A percentile compares a stretch with the other conserved stretches of the same genome.
Evolutionary conservation across 306 rosid species (phyloP).

Genomic region (Lotus japonicus): DNA sequence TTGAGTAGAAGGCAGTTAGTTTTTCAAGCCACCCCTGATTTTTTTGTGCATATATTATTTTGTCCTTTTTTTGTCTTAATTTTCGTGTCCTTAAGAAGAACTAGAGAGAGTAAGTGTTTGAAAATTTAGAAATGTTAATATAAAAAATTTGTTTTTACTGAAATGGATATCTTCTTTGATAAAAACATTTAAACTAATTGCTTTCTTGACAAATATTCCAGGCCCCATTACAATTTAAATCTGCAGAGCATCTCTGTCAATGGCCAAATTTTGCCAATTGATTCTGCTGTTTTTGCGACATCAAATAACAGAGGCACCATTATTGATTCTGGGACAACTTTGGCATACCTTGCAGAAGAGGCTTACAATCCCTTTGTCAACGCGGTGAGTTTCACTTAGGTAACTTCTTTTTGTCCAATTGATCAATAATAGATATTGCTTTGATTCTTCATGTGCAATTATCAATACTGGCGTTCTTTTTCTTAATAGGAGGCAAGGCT

Average conservation of each 20-base stretch:
- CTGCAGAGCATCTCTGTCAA: constrained; percentile 83
- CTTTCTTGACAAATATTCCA: constrained; percentile 35
- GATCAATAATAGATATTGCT: neutral
- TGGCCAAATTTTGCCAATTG: constrained; percentile 49
- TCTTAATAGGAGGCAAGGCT: neutral
- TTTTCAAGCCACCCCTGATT: too few relatives aligned
- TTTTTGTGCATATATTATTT: too few relatives aligned
- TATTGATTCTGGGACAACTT: constrained; percentile 88
- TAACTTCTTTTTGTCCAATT: constrained; percentile 9
- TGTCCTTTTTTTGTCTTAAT: too few relatives aligned
- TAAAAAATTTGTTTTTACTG: neutral
- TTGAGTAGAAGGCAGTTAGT: too few relatives aligned
- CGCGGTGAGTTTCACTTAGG: constrained; percentile 55
- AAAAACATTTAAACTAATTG: neutral
- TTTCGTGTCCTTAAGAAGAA: neutral
- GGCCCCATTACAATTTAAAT: constrained; percentile 85
- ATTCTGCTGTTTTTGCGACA: constrained; percentile 58
- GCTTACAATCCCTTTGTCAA: constrained; percentile 55
- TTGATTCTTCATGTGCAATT: neutral
- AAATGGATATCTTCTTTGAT: constrained; percentile 8
- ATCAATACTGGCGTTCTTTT: neutral
- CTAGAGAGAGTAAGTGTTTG: neutral
- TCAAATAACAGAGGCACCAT: constrained; percentile 71
- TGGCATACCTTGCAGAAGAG: constrained; percentile 83
- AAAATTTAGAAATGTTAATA: neutral